Evolutionary conservation across 495 filamentous ascomycete genomes (phyloP).

Genomic region (Staphylotrichum tortipilum): DNA sequence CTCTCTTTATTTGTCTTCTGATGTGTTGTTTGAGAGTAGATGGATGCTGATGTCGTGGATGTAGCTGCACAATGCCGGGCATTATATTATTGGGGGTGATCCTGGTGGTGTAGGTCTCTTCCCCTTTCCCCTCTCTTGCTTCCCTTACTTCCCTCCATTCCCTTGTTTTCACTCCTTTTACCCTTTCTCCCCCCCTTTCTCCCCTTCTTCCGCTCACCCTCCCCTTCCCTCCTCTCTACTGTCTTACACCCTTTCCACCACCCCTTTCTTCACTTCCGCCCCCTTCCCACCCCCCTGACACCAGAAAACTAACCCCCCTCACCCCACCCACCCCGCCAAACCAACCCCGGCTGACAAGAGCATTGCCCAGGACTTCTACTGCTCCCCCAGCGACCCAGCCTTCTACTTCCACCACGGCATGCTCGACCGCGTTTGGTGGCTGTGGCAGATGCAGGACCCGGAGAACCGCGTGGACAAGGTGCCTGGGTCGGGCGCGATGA

Average conservation of each 20-base stretch:
- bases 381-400: constrained; percentile 53
- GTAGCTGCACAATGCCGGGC: constrained; percentile 53
- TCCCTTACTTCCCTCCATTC: no score
- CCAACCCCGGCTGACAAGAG: no score
- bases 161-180: not conserved
- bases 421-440: constrained; percentile 62
- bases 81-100: constrained; percentile 53
- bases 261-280: no score
- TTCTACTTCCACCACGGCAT: constrained; percentile 64
- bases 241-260: no score
- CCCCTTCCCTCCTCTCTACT: not conserved
- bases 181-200: not conserved
- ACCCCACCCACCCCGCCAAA: no score
- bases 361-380: constrained; percentile 51
- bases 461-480: constrained; percentile 21
- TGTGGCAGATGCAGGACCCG: constrained; percentile 52
- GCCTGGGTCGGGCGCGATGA: constrained; percentile 3
- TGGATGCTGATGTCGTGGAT: no score
- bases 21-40: no score
- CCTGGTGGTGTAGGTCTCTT: constrained; percentile 26
- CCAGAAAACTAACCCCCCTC: no score
- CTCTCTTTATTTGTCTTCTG: no score
- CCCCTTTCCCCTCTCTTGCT: not conserved
- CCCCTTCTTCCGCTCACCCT: not conserved
- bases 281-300: no score